Base-by-base conservation (phyloP, 441 rosid species). In the Eruca vesicaria region DNA sequence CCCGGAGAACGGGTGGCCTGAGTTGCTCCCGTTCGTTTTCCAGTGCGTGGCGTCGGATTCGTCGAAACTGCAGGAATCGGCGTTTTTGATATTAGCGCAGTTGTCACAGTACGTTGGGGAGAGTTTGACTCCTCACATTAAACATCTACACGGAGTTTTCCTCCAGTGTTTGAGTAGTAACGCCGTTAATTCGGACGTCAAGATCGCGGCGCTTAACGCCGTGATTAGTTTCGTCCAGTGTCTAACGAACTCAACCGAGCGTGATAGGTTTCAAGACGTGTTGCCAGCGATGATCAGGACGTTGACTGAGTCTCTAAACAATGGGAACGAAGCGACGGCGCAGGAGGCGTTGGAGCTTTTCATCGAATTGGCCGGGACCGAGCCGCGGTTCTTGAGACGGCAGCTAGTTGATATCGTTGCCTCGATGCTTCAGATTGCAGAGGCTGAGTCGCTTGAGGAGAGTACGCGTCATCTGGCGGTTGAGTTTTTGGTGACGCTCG, bases 261-360 rank as follows among this genome's bases (percentile, higher is more conserved):
- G 99, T 8, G 99, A 96, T 72, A 83, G 99, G 80, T 93, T 96
- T 71, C 99, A 96, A 83, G 99, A 96, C 77, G 80, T 96, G 80
- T 53, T 93, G 66, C 99, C 99, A 2, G 90, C 95, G 20, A 96
- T 96, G 98, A 89, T 93, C 87, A 81, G 85, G 80, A 91, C 98
- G 18, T 85, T 96, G 90, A 91, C 97, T 10, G 96, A 93, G 84
- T 91, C 99, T 0, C 74, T 96, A 68, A 96, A 93, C 79, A 87
- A 87, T 20, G 99, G 97, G 4, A 90, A 91, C 1, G 99, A 96
- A 79, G 93, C 97, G 5, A 91, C 97, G 0, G 99, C 99, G 0
- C 99, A 93, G 79, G 99, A 96, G 80, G 99, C 99, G 0, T 82
- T 96, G 19, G 99, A 93, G 83, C 83, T 96, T 73, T 78, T 96